Conservation (phyloP, 2,329 filamentous ascomycete genomes). For the Blastomyces emzantsi region DNA sequence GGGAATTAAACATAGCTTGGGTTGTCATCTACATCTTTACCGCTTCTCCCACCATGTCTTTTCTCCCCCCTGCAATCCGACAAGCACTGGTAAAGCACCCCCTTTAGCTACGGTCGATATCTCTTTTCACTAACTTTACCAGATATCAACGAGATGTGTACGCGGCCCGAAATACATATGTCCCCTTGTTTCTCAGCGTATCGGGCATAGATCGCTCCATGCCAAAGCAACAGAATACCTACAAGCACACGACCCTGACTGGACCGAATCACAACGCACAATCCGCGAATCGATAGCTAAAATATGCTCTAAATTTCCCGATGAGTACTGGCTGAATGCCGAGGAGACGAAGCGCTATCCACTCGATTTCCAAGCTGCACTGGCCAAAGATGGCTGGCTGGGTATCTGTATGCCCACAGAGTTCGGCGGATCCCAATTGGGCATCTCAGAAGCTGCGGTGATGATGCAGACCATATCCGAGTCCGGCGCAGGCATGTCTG, state of each 20-base stretch:
- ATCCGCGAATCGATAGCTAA: constrained; percentile 39
- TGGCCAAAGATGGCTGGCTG: constrained; percentile 38
- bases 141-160: neutral
- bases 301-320: constrained; percentile 36
- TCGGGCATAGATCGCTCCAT: constrained; percentile 11
- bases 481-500: constrained; percentile 37
- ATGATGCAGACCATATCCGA: constrained; percentile 44
- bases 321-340: constrained; percentile 36
- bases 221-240: constrained; percentile 23
- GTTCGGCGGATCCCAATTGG: constrained; percentile 37
- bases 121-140: neutral
- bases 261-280: constrained; percentile 33
- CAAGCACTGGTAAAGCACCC: neutral
- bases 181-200: neutral
- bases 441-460: constrained; percentile 36
- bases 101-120: neutral
- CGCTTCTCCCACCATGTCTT: neutral
- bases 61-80: neutral
- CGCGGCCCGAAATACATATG: neutral
- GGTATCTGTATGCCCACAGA: constrained; percentile 38
- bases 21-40: neutral
- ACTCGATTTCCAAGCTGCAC: constrained; percentile 32
- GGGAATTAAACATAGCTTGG: neutral
- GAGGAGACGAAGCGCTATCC: constrained; percentile 35
- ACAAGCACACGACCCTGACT: constrained; percentile 26